These are phyloP conservation scores for Botrytis deweyae DNA, from an alignment of 2,329 filamentous ascomycete genomes.

Conservation along the genomic window DNA sequence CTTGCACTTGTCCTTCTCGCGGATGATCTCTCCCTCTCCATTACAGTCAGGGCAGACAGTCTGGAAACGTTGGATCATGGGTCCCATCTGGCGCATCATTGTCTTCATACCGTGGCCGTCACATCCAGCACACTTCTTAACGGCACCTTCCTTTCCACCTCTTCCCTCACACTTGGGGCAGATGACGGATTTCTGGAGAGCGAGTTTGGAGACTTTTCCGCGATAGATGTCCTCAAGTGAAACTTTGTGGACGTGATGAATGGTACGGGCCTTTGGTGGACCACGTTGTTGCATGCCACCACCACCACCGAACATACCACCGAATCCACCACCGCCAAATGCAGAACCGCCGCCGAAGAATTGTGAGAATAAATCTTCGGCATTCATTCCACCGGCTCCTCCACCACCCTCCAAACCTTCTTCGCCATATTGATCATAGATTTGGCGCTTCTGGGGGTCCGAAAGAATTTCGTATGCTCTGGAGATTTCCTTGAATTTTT, in stretches of 20 bases:
- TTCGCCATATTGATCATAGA: constrained; percentile 98
- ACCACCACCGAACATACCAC: constrained; percentile 66
- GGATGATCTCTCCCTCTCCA: constrained; percentile 94
- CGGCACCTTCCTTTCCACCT: constrained; percentile 96
- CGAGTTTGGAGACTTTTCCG: constrained; percentile 96
- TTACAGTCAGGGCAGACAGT: constrained; percentile 98
- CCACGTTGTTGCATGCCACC: constrained; percentile 75
- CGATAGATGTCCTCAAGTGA: constrained; percentile 97
- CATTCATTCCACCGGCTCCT: constrained; percentile 80
- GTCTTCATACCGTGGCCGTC: constrained; percentile 98
- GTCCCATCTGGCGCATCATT: constrained; percentile 99
- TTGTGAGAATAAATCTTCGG: constrained; percentile 93
- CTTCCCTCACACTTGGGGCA: constrained; percentile 92
- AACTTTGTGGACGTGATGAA: constrained; percentile 98
- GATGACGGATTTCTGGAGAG: constrained; percentile 95
- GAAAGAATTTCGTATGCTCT: constrained; percentile 94
- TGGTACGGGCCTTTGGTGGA: constrained; percentile 86
- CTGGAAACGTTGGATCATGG: constrained; percentile 99
- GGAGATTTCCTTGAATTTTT: constrained; percentile 98
- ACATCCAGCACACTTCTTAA: constrained; percentile 87
- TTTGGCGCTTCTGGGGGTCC: constrained; percentile 82
- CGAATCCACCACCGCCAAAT: constrained; percentile 68
- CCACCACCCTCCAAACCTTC: constrained; percentile 90
- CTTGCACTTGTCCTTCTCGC: constrained; percentile 98
- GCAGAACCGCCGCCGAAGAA: constrained; percentile 78